Evolutionary conservation across 768 basidiomycete species (phyloP).

Genomic region (Postia placenta): DNA sequence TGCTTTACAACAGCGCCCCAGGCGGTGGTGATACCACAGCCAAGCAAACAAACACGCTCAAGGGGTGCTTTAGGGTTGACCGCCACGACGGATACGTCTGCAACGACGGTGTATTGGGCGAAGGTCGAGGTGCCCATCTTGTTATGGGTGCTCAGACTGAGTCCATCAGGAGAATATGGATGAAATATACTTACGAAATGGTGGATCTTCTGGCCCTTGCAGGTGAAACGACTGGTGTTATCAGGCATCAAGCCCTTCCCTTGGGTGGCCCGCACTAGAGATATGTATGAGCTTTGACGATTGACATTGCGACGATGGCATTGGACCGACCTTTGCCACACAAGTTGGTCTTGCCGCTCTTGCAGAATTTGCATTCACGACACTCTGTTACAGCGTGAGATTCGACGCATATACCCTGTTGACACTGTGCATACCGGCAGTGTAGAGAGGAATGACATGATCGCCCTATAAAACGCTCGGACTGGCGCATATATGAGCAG

Average conservation of each 20-base stretch:
- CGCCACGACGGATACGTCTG: conserved; percentile 93
- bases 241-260: conserved; percentile 96
- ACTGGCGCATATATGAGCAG: no score
- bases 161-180: not conserved
- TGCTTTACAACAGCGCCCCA: conserved; percentile 96
- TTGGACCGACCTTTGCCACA: conserved; percentile 72
- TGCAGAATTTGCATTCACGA: conserved; percentile 98
- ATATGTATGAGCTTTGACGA: conserved; percentile 1
- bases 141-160: not conserved
- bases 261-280: conserved; percentile 82
- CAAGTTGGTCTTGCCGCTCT: conserved; percentile 97
- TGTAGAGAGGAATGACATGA: conserved; percentile 96
- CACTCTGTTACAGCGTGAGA: conserved; percentile 47
- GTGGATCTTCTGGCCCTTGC: conserved; percentile 78
- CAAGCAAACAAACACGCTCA: conserved; percentile 94
- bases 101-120: conserved; percentile 99
- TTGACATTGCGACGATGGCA: not conserved
- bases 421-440: conserved; percentile 54
- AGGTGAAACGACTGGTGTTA: conserved; percentile 78
- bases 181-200: conserved; percentile 69
- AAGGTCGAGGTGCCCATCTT: conserved; percentile 99
- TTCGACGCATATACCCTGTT: not conserved
- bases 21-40: conserved; percentile 96
- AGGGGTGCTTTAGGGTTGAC: conserved; percentile 83
- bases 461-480: conserved; percentile 52